Base-by-base conservation (phyloP, 805 yeast genomes). In the Grigorovia yakushimaensis region DNA sequence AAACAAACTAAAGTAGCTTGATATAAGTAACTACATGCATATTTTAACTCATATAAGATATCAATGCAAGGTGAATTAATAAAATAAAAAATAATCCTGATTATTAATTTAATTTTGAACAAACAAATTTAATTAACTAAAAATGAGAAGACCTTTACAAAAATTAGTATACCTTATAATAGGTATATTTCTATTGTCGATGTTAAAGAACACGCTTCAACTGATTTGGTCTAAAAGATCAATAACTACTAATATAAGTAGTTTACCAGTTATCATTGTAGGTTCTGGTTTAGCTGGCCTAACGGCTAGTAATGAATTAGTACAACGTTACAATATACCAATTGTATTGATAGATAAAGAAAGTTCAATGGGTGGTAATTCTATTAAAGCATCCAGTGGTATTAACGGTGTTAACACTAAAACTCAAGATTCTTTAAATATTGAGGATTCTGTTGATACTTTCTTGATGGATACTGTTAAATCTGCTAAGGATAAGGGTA, bases 381-480 rank as follows among this genome's bases (percentile, higher is more conserved):
- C 83, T 1, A 70, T 72, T 44, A 78, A 77, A 58, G 84, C 84
- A 0, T 76, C 81, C 2, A 75, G 81, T 36, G 84, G 84, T 17
- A 78, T 79, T 43, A 78, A 78, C 59, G 95, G 93, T 13, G 81
- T 85, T 0, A 65, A 71, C 23, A 82, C 94, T 0, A 58, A 73
- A 15, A 77, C 83, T 8, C 95, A 84, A 60, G 65, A 70, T 27
- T 45, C 63, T 6, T 62, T 72, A 27, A 60, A 68, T 15, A 73
- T 81, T 36, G 59, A 69, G 35, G 95, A 86, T 59, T 68, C 79
- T 1, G 76, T 76, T 3, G 77, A 76, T 19, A 66, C 70, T 44
- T 86, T 86, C 60, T 76, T 76, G 49, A 61, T 75, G 11, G 95
- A 86, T 59, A 83, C 94, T 0, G 58, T 79, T 39, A 75, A 72